A percentile compares a stretch with the other conserved stretches of the same genome.
Evolutionary conservation across 2,329 filamentous ascomycete species (phyloP).

Genomic region (Fusarium sp.): DNA sequence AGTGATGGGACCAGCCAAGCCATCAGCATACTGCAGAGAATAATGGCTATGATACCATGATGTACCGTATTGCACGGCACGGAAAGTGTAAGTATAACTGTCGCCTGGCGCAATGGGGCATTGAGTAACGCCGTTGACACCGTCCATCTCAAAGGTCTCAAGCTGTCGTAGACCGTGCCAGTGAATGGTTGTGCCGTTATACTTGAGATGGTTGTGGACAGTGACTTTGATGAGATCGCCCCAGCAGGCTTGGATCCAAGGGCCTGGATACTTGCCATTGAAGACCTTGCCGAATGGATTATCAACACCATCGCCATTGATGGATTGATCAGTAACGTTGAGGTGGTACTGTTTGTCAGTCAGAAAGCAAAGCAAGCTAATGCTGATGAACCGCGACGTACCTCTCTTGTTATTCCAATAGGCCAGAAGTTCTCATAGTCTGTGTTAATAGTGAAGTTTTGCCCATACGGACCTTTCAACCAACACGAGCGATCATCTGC

Average conservation of each 20-base stretch:
- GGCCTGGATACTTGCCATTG: background rate
- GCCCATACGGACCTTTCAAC: background rate
- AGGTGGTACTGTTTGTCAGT: background rate
- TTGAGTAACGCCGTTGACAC: background rate
- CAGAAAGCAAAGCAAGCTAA: background rate
- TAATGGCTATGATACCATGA: constrained; percentile 37
- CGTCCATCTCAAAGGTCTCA: background rate
- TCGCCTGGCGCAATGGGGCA: background rate
- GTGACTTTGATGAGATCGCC: background rate
- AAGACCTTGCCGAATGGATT: constrained; percentile 9
- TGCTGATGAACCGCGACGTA: rapidly evolving
- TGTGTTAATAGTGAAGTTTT: background rate
- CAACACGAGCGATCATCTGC: constrained; percentile 1
- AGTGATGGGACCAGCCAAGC: constrained; percentile 30
- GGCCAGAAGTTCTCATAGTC: constrained; percentile 18
- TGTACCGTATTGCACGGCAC: constrained; percentile 21
- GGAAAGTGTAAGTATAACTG: constrained; percentile 20
- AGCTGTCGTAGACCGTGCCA: background rate
- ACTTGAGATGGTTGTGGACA: background rate
- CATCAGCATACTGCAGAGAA: constrained; percentile 31
- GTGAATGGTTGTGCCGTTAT: background rate
- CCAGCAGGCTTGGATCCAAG: background rate
- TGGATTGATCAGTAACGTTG: constrained; percentile 3
- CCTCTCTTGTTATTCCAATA: background rate
- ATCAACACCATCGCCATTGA: constrained; percentile 7